phyloP scores from a whole-genome alignment of 768 basidiomycete genomes.

The Baorangia bicolor region DNA sequence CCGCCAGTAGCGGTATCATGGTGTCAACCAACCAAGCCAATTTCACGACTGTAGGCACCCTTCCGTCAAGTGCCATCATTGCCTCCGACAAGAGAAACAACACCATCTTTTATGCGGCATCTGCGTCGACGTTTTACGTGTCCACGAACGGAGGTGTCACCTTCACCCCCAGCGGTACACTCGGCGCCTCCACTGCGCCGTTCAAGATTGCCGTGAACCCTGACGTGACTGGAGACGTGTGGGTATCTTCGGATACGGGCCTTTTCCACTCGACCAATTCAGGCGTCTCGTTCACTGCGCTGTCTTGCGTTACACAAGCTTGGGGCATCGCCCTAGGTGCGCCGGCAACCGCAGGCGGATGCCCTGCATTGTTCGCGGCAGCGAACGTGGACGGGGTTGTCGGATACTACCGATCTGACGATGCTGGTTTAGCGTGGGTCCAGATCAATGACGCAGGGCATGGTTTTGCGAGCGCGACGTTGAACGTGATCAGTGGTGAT shows the following conservation, averaged over 20 bases:
- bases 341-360: not conserved
- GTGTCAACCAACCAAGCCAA: slow-evolving; percentile 10
- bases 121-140: slow-evolving; percentile 55
- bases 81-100: slow-evolving; percentile 63
- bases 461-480: slow-evolving; percentile 52
- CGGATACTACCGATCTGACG: slow-evolving; percentile 49
- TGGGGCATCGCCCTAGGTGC: slow-evolving; percentile 10
- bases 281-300: not conserved
- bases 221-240: slow-evolving; percentile 4
- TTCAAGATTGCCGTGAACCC: slow-evolving; percentile 10
- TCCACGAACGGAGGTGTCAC: slow-evolving; percentile 51
- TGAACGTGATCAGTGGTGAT: slow-evolving; percentile 46
- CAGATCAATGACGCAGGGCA: slow-evolving; percentile 57
- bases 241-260: slow-evolving; percentile 11
- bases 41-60: slow-evolving; percentile 28
- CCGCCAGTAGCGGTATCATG: not conserved
- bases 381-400: not conserved
- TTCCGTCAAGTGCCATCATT: slow-evolving; percentile 54
- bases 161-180: slow-evolving; percentile 34
- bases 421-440: slow-evolving; percentile 55
- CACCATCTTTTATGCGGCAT: slow-evolving; percentile 58
- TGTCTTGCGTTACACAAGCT: not conserved
- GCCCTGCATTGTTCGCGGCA: slow-evolving; percentile 7
- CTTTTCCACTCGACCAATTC: slow-evolving; percentile 2
- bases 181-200: slow-evolving; percentile 5